Evolutionary conservation across 305 asterid species (phyloP).

Genomic region (Fraxinus sp.): DNA sequence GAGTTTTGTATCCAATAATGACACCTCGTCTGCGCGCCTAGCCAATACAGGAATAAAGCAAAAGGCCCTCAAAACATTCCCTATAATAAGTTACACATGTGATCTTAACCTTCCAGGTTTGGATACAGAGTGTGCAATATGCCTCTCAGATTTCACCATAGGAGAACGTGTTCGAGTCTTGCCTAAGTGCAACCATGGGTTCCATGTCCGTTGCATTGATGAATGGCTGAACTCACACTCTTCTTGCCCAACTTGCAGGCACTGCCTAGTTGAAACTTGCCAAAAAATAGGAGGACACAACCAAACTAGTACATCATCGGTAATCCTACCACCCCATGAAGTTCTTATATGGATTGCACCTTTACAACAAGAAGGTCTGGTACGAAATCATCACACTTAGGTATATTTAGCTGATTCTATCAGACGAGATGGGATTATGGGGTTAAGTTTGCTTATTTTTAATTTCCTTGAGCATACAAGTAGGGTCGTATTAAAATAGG

Average conservation of each 20-base stretch:
- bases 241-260: slow-evolving; percentile 78
- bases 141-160: slow-evolving; percentile 53
- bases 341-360: slow-evolving; percentile 42
- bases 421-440: slow-evolving; percentile 6
- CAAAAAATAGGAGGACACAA: slow-evolving; percentile 48
- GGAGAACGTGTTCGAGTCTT: slow-evolving; percentile 61
- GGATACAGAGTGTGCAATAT: slow-evolving; percentile 63
- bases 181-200: slow-evolving; percentile 74
- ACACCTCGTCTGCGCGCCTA: slow-evolving; percentile 19
- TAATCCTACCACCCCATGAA: slow-evolving; percentile 17
- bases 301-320: slow-evolving; percentile 5
- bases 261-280: slow-evolving; percentile 71
- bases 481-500: too few species aligned
- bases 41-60: slow-evolving; percentile 67
- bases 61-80: slow-evolving; percentile 62
- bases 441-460: too few species aligned
- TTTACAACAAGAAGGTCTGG: slow-evolving; percentile 47
- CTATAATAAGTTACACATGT: slow-evolving; percentile 43
- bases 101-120: slow-evolving; percentile 44
- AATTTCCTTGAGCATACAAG: too few species aligned
- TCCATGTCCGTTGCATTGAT: slow-evolving; percentile 70
- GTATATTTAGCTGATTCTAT: not conserved
- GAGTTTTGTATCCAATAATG: slow-evolving; percentile 23
- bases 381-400: slow-evolving; percentile 34
- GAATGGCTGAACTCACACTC: slow-evolving; percentile 76